Evolutionary conservation across 345 rosid species (phyloP).

Genomic region (Brassica napus): Da-Ae NC_063448.1:6361001-6361500

Average conservation of each 20-base stretch:
- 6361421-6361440: neutral
- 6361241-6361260: neutral
- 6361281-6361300: neutral
- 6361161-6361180: neutral
- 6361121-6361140: neutral
- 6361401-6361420: neutral
- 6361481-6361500: slow-evolving; percentile 3
- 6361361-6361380: no score
- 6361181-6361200: neutral
- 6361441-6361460: no score
- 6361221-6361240: neutral
- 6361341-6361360: neutral
- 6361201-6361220: neutral
- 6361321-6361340: neutral
- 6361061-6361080: no score
- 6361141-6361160: neutral
- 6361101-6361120: neutral
- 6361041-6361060: no score
- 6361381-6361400: no score
- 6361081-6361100: neutral
- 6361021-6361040: no score
- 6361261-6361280: neutral
- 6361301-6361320: neutral
- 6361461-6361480: neutral
- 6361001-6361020: no score